A percentile compares a stretch with the other conserved stretches of the same genome.
phyloP scores from a whole-genome alignment of 1,284 basidiomycete species.

The Trichosporon faecale region DNA sequence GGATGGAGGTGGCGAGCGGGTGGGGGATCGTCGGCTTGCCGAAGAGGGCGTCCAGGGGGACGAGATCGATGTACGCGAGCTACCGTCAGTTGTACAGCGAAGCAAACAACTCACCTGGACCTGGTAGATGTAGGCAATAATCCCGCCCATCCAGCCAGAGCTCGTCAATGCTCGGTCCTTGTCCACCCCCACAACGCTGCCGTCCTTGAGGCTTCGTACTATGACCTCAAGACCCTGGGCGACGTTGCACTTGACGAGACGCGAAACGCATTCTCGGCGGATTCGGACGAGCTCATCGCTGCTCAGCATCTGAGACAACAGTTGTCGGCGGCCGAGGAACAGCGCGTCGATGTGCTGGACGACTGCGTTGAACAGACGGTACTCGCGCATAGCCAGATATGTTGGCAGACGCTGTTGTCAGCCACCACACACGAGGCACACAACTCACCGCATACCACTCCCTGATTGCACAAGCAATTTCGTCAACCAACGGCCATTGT shows the following conservation, averaged over 20 bases:
- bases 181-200: constrained; percentile 79
- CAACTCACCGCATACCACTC: constrained; percentile 80
- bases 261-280: constrained; percentile 78
- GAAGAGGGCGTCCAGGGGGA: constrained; percentile 48
- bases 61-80: constrained; percentile 72
- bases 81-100: constrained; percentile 12
- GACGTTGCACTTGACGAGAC: constrained; percentile 85
- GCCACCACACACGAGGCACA: neutral
- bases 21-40: constrained; percentile 27
- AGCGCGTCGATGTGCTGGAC: constrained; percentile 87
- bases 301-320: constrained; percentile 83
- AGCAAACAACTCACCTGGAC: constrained; percentile 51
- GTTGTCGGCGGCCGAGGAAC: constrained; percentile 81
- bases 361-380: constrained; percentile 81
- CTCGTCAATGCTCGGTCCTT: constrained; percentile 69
- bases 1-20: constrained; percentile 18
- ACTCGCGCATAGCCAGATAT: constrained; percentile 83
- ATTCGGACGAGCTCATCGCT: constrained; percentile 80
- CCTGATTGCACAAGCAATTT: constrained; percentile 90
- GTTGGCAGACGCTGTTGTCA: constrained; percentile 65
- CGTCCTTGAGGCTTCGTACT: constrained; percentile 87
- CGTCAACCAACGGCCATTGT: constrained; percentile 87
- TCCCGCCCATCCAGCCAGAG: constrained; percentile 68
- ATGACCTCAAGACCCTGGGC: constrained; percentile 91
- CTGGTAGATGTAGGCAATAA: constrained; percentile 68